These are phyloP conservation scores for Fusarium nelsonii DNA, from an alignment of 2,329 filamentous ascomycete genomes.

Conservation along the genomic window DNA sequence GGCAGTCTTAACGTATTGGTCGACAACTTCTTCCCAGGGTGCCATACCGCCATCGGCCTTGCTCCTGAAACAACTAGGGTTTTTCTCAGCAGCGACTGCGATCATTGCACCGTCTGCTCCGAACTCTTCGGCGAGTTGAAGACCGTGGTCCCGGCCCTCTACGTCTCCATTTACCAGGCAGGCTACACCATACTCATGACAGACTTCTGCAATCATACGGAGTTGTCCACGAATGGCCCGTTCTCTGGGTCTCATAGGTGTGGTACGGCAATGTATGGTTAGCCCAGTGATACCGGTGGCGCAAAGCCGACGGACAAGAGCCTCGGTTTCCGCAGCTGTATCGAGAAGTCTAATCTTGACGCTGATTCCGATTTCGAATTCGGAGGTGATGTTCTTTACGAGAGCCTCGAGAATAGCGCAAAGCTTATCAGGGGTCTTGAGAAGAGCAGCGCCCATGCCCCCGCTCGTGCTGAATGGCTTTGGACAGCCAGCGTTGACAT, in stretches of 20 bases:
- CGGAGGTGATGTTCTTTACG: slow-evolving; percentile 80
- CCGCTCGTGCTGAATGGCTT: slow-evolving; percentile 95
- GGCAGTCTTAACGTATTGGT: slow-evolving; percentile 77
- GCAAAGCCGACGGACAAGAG: slow-evolving; percentile 81
- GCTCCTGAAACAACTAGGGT: slow-evolving; percentile 86
- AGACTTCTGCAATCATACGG: slow-evolving; percentile 84
- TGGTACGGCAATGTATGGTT: slow-evolving; percentile 95
- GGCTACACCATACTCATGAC: slow-evolving; percentile 85
- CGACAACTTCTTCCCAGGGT: slow-evolving; percentile 81
- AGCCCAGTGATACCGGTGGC: slow-evolving; percentile 91
- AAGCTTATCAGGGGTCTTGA: slow-evolving; percentile 86
- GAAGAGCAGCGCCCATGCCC: slow-evolving; percentile 94
- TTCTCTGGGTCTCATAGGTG: slow-evolving; percentile 93
- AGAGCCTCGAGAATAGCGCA: slow-evolving; percentile 85
- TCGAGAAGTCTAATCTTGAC: slow-evolving; percentile 95
- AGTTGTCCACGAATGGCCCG: slow-evolving; percentile 88
- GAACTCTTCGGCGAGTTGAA: slow-evolving; percentile 79
- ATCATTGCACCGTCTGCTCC: slow-evolving; percentile 98
- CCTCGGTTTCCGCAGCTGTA: slow-evolving; percentile 79
- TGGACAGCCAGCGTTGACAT: slow-evolving; percentile 97
- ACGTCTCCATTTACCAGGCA: slow-evolving; percentile 98
- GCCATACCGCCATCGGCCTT: slow-evolving; percentile 76
- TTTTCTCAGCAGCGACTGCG: slow-evolving; percentile 90
- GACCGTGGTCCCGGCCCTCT: slow-evolving; percentile 76
- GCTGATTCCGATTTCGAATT: slow-evolving; percentile 90